These are phyloP conservation scores for Taphrina deformans DNA, from an alignment of 1,139 yeast genomes.

Conservation along the genomic window DNA sequence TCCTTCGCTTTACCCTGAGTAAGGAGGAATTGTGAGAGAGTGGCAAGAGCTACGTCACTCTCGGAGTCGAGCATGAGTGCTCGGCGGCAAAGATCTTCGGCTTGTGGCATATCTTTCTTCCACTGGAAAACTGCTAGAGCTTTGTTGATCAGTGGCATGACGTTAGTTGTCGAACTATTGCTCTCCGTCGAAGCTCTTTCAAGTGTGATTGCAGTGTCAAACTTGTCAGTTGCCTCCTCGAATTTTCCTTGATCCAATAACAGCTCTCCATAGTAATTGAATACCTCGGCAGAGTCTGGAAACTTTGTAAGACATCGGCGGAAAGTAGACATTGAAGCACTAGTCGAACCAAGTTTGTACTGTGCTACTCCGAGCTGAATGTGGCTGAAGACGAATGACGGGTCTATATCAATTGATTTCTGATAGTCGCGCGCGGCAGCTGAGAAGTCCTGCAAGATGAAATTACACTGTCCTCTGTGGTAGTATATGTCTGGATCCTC, in stretches of 20 bases:
- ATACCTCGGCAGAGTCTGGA: constrained; percentile 88
- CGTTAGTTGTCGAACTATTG: constrained; percentile 63
- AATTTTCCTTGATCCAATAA: constrained; percentile 77
- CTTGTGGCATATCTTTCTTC: constrained; percentile 50
- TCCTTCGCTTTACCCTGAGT: constrained; percentile 80
- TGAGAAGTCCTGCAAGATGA: constrained; percentile 71
- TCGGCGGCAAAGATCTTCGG: constrained; percentile 65
- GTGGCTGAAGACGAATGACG: constrained; percentile 75
- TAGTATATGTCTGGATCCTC: constrained; percentile 79
- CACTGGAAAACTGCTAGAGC: constrained; percentile 57
- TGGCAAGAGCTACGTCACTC: constrained; percentile 83
- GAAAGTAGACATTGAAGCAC: constrained; percentile 66
- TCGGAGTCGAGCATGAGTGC: constrained; percentile 80
- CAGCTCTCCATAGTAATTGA: constrained; percentile 94
- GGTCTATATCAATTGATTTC: constrained; percentile 72
- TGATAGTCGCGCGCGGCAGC: constrained; percentile 75
- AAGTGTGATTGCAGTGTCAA: constrained; percentile 80
- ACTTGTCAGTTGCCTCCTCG: constrained; percentile 74
- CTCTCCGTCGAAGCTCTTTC: constrained; percentile 55
- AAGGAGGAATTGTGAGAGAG: constrained; percentile 85
- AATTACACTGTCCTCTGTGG: constrained; percentile 91
- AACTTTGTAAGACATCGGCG: constrained; percentile 70
- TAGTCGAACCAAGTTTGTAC: constrained; percentile 72
- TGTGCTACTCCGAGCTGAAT: constrained; percentile 91
- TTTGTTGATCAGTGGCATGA: constrained; percentile 86